Percentiles rank a stretch among this genome's conserved stretches.
phyloP scores from a whole-genome alignment of 1,284 basidiomycete genomes.

The Flammula alnicola region DNA sequence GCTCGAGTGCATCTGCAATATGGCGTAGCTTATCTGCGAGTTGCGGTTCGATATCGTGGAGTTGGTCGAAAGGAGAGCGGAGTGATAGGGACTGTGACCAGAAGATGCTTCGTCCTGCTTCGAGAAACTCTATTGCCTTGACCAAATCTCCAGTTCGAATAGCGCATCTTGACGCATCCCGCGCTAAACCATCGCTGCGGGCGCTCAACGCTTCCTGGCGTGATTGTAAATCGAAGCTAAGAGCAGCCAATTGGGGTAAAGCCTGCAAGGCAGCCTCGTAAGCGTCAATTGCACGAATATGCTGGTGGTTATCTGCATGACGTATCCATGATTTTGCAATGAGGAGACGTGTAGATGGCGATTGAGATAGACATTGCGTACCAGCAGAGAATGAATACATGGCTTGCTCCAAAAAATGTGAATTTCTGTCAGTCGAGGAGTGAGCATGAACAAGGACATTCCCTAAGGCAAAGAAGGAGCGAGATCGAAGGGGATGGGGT shows the following conservation, averaged over 20 bases:
- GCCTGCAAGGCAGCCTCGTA: slow-evolving; percentile 23
- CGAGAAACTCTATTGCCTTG: slow-evolving; percentile 25
- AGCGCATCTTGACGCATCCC: slow-evolving; percentile 23
- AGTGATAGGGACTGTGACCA: slow-evolving; percentile 27
- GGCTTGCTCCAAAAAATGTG: neutral
- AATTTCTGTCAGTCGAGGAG: no score
- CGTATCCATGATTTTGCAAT: slow-evolving; percentile 4
- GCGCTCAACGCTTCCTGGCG: slow-evolving; percentile 17
- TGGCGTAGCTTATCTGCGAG: slow-evolving; percentile 6
- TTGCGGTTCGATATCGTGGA: slow-evolving; percentile 2
- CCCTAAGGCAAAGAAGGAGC: neutral
- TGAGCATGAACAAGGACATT: neutral
- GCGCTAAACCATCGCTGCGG: slow-evolving; percentile 13
- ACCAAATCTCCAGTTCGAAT: slow-evolving; percentile 14
- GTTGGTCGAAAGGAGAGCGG: slow-evolving; percentile 17
- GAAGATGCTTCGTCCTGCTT: slow-evolving; percentile 22
- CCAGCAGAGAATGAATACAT: neutral
- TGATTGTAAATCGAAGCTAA: slow-evolving; percentile 15
- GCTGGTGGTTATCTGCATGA: slow-evolving; percentile 2
- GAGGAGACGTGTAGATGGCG: neutral
- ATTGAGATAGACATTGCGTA: neutral
- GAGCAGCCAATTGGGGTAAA: slow-evolving; percentile 23
- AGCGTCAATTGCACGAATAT: slow-evolving; percentile 16
- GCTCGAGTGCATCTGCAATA: slow-evolving; percentile 11
- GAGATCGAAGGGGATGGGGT: neutral